These are phyloP conservation scores for Pyrus bretschneideri DNA, from an alignment of 306 rosid genomes.

Conservation along the genomic window DNA sequence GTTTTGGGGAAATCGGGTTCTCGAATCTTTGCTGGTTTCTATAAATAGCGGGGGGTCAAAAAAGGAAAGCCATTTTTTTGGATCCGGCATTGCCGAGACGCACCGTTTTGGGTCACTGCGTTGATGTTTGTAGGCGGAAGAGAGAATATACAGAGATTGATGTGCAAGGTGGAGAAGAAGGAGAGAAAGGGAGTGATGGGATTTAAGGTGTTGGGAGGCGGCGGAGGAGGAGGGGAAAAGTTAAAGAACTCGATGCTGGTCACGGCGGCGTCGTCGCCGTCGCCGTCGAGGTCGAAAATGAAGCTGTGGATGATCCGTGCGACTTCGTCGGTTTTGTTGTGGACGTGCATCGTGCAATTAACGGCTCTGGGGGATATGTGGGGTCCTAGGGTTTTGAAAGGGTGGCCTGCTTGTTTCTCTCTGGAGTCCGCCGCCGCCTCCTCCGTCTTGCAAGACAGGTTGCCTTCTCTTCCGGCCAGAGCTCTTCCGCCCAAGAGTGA, in stretches of 20 bases:
- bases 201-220: conserved; percentile 43
- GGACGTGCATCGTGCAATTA: conserved; percentile 92
- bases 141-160: conserved; percentile 22
- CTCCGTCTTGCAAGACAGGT: conserved; percentile 30
- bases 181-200: conserved; percentile 60
- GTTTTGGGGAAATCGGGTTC: conserved; percentile 20
- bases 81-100: conserved; percentile 33
- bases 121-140: conserved; percentile 3
- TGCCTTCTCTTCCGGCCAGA: conserved; percentile 36
- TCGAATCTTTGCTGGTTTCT: neutral
- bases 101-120: neutral
- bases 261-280: conserved; percentile 31
- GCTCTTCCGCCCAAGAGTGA: conserved; percentile 93
- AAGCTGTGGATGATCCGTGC: conserved; percentile 95
- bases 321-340: conserved; percentile 72
- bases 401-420: conserved; percentile 95
- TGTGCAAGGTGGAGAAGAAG: conserved; percentile 42
- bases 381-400: conserved; percentile 96
- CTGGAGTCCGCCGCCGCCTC: conserved; percentile 46
- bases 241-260: conserved; percentile 38
- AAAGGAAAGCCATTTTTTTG: neutral
- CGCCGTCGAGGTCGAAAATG: conserved; percentile 61
- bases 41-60: neutral
- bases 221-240: conserved; percentile 48
- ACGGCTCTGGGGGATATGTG: conserved; percentile 85